phyloP scores from a whole-genome alignment of 768 basidiomycete genomes.

The Hypholoma fasciculare region DNA sequence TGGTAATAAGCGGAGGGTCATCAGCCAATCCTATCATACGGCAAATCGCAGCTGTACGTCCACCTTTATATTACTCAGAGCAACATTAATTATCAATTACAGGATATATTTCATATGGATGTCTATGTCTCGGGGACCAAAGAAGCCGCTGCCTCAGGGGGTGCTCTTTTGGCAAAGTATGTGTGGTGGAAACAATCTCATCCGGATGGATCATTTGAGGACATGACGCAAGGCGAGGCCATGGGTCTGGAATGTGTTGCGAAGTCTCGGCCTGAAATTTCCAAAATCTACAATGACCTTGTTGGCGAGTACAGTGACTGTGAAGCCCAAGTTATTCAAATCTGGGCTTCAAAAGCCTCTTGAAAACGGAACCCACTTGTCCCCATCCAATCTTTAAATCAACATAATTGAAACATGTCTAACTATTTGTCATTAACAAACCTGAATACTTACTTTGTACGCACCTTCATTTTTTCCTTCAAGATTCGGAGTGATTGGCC shows the following conservation, averaged over 20 bases:
- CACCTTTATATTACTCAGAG: neutral
- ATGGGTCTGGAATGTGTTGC: constrained; percentile 62
- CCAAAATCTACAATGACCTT: constrained; percentile 52
- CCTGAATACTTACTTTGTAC: too few species aligned
- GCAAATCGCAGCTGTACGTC: constrained; percentile 64
- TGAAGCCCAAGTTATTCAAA: constrained; percentile 42
- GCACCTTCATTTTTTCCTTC: too few species aligned
- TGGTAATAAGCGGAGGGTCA: constrained; percentile 80
- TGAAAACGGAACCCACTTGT: neutral
- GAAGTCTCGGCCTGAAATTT: constrained; percentile 46
- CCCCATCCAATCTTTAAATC: neutral
- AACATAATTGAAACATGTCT: too few species aligned
- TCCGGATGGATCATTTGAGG: constrained; percentile 57
- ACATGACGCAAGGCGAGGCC: constrained; percentile 56
- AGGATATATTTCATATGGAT: constrained; percentile 76
- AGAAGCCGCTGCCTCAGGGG: constrained; percentile 73
- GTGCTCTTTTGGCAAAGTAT: constrained; percentile 69
- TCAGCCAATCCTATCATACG: constrained; percentile 72
- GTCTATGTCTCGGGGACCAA: constrained; percentile 68
- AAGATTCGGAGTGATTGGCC: too few species aligned
- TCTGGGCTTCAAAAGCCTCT: constrained; percentile 8
- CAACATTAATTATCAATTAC: neutral
- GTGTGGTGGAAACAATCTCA: constrained; percentile 62
- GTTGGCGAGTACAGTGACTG: constrained; percentile 54
- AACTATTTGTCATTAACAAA: too few species aligned